Evolutionary conservation across 139 green algal genomes (phyloP).

Genomic region (Picochlorum sp.): DNA sequence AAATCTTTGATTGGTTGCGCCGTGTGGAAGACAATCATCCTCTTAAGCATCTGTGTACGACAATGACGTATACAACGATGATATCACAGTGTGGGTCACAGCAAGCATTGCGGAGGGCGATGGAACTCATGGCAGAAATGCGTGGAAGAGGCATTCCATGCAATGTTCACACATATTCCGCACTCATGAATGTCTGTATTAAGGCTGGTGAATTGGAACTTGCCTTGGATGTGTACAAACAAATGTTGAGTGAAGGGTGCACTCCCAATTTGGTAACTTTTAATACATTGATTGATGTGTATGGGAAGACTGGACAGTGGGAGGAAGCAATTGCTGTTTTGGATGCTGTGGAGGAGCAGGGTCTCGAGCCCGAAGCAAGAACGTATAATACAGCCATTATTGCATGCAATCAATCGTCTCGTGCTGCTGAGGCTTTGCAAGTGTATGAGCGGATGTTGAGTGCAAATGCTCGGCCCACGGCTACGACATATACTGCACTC

Average conservation of each 20-base stretch:
- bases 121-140: constrained; percentile 58
- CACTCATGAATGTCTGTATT: constrained; percentile 58
- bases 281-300: constrained; percentile 64
- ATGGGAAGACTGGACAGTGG: constrained; percentile 66
- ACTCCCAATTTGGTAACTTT: constrained; percentile 61
- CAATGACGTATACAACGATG: constrained; percentile 86
- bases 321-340: constrained; percentile 45
- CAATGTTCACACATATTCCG: constrained; percentile 67
- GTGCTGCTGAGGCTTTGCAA: constrained; percentile 49
- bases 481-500: constrained; percentile 78
- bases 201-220: constrained; percentile 53
- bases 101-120: constrained; percentile 42
- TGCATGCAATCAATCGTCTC: constrained; percentile 43
- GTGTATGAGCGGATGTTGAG: constrained; percentile 76
- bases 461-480: constrained; percentile 56
- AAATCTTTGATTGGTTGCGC: constrained; percentile 83
- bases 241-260: constrained; percentile 34
- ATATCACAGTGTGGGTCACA: constrained; percentile 50
- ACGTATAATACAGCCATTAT: constrained; percentile 81
- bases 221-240: constrained; percentile 50
- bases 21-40: constrained; percentile 40
- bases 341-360: constrained; percentile 33
- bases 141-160: constrained; percentile 41
- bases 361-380: constrained; percentile 67
- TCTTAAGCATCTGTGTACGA: constrained; percentile 60